phyloP scores from a whole-genome alignment of 495 filamentous ascomycete genomes.

The Podospora didyma region DNA sequence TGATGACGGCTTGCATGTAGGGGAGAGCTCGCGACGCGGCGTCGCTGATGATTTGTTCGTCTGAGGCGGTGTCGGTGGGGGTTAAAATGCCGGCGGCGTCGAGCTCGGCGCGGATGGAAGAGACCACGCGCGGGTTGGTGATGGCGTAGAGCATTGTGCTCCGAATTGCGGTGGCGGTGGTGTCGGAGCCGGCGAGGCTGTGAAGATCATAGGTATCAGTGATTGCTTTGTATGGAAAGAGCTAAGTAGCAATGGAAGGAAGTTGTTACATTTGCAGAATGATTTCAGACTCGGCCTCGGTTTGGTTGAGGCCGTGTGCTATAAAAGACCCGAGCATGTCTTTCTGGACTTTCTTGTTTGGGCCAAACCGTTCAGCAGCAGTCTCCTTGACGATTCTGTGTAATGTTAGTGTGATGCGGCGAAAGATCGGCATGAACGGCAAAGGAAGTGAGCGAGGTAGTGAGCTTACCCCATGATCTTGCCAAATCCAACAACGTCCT shows the following conservation, averaged over 20 bases:
- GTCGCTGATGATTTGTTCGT: conserved; percentile 26
- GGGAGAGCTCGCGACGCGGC: conserved; percentile 36
- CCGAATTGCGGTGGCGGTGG: conserved; percentile 57
- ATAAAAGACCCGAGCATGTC: conserved; percentile 47
- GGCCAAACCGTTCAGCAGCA: conserved; percentile 12
- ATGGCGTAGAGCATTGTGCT: conserved; percentile 52
- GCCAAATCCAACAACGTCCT: conserved; percentile 49
- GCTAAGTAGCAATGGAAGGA: no score
- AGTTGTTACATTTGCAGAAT: conserved; percentile 28
- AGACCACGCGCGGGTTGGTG: conserved; percentile 26
- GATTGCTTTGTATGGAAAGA: no score
- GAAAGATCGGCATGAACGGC: no score
- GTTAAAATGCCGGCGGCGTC: conserved; percentile 22
- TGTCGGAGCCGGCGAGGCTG: conserved; percentile 49
- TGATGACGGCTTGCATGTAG: conserved; percentile 44
- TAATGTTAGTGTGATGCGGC: neutral
- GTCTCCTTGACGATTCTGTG: conserved; percentile 34
- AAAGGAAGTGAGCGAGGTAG: no score
- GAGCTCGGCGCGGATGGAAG: conserved; percentile 55
- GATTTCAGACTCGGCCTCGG: conserved; percentile 35
- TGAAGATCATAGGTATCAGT: no score
- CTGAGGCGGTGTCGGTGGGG: conserved; percentile 3
- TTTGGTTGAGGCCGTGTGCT: conserved; percentile 36
- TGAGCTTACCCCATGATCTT: conserved; percentile 40
- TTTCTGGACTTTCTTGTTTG: conserved; percentile 21